Base-by-base conservation (phyloP, 345 rosid species). In the Sapria himalayana region DNA sequence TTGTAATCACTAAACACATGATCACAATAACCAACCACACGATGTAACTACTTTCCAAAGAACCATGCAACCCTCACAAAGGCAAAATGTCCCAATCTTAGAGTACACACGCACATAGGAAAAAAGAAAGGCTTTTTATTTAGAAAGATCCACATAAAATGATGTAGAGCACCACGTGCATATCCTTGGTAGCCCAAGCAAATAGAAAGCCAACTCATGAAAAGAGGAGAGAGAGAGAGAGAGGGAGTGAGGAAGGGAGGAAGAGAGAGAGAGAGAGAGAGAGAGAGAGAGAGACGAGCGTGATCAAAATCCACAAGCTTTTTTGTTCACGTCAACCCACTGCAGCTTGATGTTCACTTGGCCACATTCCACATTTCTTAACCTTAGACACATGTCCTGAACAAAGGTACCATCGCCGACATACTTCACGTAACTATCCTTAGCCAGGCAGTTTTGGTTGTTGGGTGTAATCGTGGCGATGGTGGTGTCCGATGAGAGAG, bases 241-340 rank as follows among this genome's bases (percentile, higher is more conserved):
- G n/a, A n/a, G n/a, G n/a, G 36, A 16, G 33, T 33, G 33, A 29
- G 19, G n/a, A 4, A 0, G 7, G 13, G 2, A 36, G 0, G 19
- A 12, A 21, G 17, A 22, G 1, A 21, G 17, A 19, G 25, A 11
- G 21, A 36, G 6, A 37, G 23, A 37, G 13, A 18, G 41, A 1
- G 3, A 35, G 25, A 19, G 6, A 6, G 10, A 39, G 17, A 22
- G 17, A 22, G 1, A 22, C 16, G 32, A 41, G 25, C 25, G 13
- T 24, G 32, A 41, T n/a, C n/a, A n/a, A n/a, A n/a, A n/a, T n/a
- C n/a, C n/a, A 19, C 58, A 51, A 4, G 54, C 54, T 12, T n/a
- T n/a, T n/a, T n/a, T n/a, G n/a, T n/a, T n/a, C n/a, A 65, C 29
- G 0, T 69, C 60, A 41, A 85, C 59, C 85, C 93, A 85, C 40